Evolutionary conservation across 306 rosid genomes (phyloP), one percentile per base, ranked within the genome.

Genomic region (Vicia villosa): DNA sequence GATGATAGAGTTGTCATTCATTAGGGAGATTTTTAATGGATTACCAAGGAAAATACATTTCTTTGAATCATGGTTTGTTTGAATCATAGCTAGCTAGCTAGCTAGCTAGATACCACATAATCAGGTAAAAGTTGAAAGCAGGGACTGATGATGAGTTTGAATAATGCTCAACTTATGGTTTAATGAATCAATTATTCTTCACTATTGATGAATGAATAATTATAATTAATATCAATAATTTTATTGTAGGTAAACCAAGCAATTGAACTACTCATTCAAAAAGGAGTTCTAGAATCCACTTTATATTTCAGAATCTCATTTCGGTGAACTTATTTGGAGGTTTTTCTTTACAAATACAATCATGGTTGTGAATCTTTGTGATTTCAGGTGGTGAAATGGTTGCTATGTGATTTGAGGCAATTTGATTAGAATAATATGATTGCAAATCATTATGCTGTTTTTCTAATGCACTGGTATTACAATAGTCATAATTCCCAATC

Each of bases 271-370:
- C 96, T 94, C 73, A 80, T 94, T 64, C 90, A 84, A 73, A 90
- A 94, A 78, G 99, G 99, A 66, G 98, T 94, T 78, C 98, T 97
- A 8, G 96, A 94, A 84, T 74, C 89, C 90, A 88, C 85, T 88
- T 94, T 37, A 94, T 90, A 86, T 94, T 94, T 71, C 86, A 90
- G 62, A 94, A 90, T 83, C 90, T 90, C 63, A 88, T 88, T 51
- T 94, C 98, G 63, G 98, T 94, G 83, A 88, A 97, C 87, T 30
- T 56, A 69, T 51, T 67, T 21, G 19, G 67, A 42, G 60, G 37
- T 34, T 47, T 60, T 63, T 62, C 70, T 16, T 62, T 54, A 24
- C 40, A 13, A 32, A 75, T 65, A 13, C 12, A 6, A 46, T 63
- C 17, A 9, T 30, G 58, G 59, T 54, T 63, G n/a, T n/a, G n/a